Conservation (phyloP, 176 grass and related monocot genomes). For the Dactylis glomerata region DNA sequence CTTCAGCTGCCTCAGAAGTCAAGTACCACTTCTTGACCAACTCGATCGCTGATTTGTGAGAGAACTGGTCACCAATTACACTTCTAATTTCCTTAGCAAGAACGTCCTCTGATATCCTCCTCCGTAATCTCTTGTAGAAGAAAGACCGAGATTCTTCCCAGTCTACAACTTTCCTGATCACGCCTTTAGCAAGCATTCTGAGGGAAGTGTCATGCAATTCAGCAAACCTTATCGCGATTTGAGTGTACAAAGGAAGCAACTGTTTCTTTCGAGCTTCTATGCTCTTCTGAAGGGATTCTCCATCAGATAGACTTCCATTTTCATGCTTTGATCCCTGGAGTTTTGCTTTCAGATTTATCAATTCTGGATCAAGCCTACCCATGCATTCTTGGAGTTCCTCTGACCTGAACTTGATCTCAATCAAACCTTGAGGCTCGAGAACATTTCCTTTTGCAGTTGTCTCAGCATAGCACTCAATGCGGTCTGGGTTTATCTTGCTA, state of each 20-base stretch:
- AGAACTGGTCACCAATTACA: slow-evolving; percentile 57
- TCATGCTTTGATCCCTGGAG: slow-evolving; percentile 48
- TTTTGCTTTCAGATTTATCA: slow-evolving; percentile 65
- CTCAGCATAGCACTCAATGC: slow-evolving; percentile 94
- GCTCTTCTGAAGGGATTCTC: slow-evolving; percentile 53
- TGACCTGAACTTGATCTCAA: slow-evolving; percentile 96
- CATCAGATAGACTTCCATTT: slow-evolving; percentile 43
- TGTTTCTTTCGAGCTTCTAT: slow-evolving; percentile 75
- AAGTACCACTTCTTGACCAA: slow-evolving; percentile 83
- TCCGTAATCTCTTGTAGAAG: slow-evolving; percentile 85
- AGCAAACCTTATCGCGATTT: slow-evolving; percentile 89
- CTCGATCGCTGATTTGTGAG: slow-evolving; percentile 53
- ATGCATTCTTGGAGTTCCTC: slow-evolving; percentile 92
- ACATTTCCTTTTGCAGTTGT: slow-evolving; percentile 93
- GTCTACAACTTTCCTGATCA: slow-evolving; percentile 86
- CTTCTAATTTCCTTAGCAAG: slow-evolving; percentile 65
- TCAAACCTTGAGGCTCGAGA: slow-evolving; percentile 92
- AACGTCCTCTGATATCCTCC: slow-evolving; percentile 68
- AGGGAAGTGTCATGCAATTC: slow-evolving; percentile 92
- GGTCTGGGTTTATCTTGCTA: slow-evolving; percentile 97
- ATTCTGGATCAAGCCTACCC: slow-evolving; percentile 82
- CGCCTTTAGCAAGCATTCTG: slow-evolving; percentile 90
- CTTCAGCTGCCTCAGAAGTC: slow-evolving; percentile 13
- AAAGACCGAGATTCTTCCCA: slow-evolving; percentile 82
- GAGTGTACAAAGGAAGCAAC: slow-evolving; percentile 80